Conservation (phyloP, 192 early-diverging fungal species). For the Lobosporangium transversale region DNA sequence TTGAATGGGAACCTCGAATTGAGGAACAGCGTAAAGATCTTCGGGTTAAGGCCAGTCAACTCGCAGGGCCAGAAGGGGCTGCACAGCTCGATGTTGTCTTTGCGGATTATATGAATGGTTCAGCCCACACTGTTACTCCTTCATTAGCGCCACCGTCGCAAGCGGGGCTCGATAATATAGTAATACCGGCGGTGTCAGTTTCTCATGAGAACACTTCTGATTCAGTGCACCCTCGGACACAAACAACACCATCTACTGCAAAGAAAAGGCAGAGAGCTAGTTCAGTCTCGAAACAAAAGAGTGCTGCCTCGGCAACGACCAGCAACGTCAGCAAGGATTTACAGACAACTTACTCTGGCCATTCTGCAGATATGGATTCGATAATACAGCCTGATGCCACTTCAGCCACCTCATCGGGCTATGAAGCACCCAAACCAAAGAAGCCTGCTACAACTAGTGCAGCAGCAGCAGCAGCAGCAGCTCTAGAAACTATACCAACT, state of each 20-base stretch:
- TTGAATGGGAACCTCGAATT: constrained; percentile 69
- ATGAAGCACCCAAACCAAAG: not conserved
- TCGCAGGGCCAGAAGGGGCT: constrained; percentile 31
- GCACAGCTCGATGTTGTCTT: constrained; percentile 20
- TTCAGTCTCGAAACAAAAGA: not conserved
- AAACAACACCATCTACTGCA: not conserved
- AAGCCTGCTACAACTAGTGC: not conserved
- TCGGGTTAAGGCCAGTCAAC: constrained; percentile 31
- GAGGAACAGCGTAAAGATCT: constrained; percentile 66
- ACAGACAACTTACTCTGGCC: not conserved
- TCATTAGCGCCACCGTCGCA: too few relatives aligned
- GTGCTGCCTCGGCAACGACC: not conserved
- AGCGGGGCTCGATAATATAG: too few relatives aligned
- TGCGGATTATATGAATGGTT: constrained; percentile 20
- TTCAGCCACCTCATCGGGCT: not conserved
- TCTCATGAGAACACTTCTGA: not conserved
- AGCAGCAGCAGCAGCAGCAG: not conserved
- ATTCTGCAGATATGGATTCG: too few relatives aligned
- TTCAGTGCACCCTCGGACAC: not conserved
- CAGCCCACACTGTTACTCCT: not conserved
- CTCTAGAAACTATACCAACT: not conserved
- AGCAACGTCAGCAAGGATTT: not conserved
- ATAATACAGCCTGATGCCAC: not conserved
- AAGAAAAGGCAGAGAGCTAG: constrained; percentile 22
- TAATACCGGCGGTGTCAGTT: not conserved